phyloP scores from a whole-genome alignment of 1,139 yeast genomes.

The Yamadazyma aaseri region DNA sequence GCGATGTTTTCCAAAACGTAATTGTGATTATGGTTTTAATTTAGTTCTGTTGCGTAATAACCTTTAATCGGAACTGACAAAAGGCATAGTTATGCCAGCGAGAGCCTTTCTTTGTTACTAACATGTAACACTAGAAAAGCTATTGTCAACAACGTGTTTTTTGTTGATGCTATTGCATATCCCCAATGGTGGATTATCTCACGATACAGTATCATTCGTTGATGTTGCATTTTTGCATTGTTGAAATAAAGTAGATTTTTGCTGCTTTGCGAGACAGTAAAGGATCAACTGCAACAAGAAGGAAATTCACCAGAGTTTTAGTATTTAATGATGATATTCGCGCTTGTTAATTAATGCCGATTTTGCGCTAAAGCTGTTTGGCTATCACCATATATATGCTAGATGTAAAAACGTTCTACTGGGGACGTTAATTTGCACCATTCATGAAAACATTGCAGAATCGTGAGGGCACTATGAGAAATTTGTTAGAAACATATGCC shows the following conservation, averaged over 20 bases:
- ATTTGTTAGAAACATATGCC: too few species aligned
- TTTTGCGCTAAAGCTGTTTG: slow-evolving; percentile 19
- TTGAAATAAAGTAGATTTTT: slow-evolving; percentile 6
- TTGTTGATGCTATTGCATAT: slow-evolving; percentile 13
- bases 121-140: slow-evolving; percentile 24
- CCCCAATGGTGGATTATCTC: slow-evolving; percentile 16
- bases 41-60: slow-evolving; percentile 16
- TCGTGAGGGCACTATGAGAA: too few species aligned
- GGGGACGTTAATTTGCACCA: too few species aligned
- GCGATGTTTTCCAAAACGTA: slow-evolving; percentile 12
- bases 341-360: slow-evolving; percentile 20
- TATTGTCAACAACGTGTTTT: slow-evolving; percentile 18
- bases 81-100: slow-evolving; percentile 10
- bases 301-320: slow-evolving; percentile 17
- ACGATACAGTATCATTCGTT: slow-evolving; percentile 12
- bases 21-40: slow-evolving; percentile 13
- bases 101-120: slow-evolving; percentile 11
- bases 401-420: too few species aligned
- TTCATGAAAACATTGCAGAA: too few species aligned
- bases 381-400: too few species aligned
- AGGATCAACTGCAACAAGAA: slow-evolving; percentile 9
- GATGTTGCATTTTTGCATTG: slow-evolving; percentile 8
- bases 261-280: slow-evolving; percentile 8
- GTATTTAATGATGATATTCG: slow-evolving; percentile 14
- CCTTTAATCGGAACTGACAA: slow-evolving; percentile 11